Conservation (phyloP, 2,329 filamentous ascomycete genomes). For the Metarhizium robertsii region DNA sequence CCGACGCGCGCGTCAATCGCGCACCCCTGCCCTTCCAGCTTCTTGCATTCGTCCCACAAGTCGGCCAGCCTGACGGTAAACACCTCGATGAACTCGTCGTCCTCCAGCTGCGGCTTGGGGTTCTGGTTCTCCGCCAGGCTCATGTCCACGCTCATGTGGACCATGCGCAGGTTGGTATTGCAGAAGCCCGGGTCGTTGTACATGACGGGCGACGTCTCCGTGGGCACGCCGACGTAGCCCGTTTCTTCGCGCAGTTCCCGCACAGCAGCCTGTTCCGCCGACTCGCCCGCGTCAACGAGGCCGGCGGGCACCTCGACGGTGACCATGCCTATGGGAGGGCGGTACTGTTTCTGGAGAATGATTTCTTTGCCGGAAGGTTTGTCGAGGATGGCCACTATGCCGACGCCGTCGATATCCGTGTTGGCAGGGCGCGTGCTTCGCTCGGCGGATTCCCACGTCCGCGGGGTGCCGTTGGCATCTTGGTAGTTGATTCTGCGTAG, state of each 20-base stretch:
- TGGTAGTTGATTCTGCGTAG: constrained; percentile 47
- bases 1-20: constrained; percentile 73
- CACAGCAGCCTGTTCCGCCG: constrained; percentile 49
- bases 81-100: constrained; percentile 74
- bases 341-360: constrained; percentile 58
- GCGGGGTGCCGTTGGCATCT: constrained; percentile 48
- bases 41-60: constrained; percentile 58
- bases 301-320: constrained; percentile 58
- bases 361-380: constrained; percentile 44
- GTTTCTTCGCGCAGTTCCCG: constrained; percentile 60
- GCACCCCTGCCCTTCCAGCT: constrained; percentile 59
- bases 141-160: constrained; percentile 67
- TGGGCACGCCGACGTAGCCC: constrained; percentile 48
- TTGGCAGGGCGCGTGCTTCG: constrained; percentile 55
- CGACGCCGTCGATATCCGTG: constrained; percentile 60
- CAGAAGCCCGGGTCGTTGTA: constrained; percentile 59
- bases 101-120: constrained; percentile 61
- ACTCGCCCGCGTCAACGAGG: constrained; percentile 53
- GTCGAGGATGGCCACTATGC: constrained; percentile 60
- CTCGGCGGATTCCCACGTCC: constrained; percentile 66
- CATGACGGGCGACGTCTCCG: constrained; percentile 54
- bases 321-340: constrained; percentile 50
- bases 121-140: constrained; percentile 58
- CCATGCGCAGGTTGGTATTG: constrained; percentile 58
- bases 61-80: constrained; percentile 57